These are phyloP conservation scores for Phytophthora macrochlamydospora DNA, from an alignment of 352 stramenopile genomes.

Conservation along the genomic window DNA sequence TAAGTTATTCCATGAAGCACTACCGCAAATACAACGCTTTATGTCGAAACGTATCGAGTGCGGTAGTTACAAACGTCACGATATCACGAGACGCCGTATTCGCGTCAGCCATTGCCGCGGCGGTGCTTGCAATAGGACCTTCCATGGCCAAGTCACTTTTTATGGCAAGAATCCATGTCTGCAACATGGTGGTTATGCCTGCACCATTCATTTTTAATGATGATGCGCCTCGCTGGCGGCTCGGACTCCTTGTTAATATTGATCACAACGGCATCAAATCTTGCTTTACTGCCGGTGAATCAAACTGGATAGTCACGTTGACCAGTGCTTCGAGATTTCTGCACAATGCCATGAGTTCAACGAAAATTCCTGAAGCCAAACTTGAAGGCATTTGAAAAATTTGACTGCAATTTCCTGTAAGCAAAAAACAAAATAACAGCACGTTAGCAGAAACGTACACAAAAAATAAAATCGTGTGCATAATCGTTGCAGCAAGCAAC, in stretches of 20 bases:
- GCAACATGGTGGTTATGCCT: slow-evolving; percentile 6
- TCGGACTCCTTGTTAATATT: not conserved
- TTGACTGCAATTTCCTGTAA: not conserved
- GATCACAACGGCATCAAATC: slow-evolving; percentile 4
- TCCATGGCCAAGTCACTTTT: not conserved
- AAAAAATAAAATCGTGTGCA: not conserved
- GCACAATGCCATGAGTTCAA: slow-evolving; percentile 11
- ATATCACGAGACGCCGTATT: not conserved
- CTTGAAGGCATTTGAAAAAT: not conserved
- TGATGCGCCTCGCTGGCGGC: not conserved
- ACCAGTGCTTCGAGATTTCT: not conserved
- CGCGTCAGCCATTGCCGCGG: slow-evolving; percentile 5
- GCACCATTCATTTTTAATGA: slow-evolving; percentile 5
- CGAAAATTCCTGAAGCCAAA: slow-evolving; percentile 11
- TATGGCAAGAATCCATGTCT: not conserved
- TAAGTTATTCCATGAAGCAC: not conserved
- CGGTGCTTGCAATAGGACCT: not conserved
- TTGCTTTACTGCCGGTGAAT: slow-evolving; percentile 6
- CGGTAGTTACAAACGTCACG: not conserved
- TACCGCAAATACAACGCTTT: not conserved
- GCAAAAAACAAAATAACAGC: not conserved
- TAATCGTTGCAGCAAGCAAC: not conserved
- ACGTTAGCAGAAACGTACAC: not conserved
- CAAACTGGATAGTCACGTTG: not conserved
- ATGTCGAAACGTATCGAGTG: not conserved